These are phyloP conservation scores for Pestalotiopsis sp. DNA, from an alignment of 2,329 filamentous ascomycete genomes.

Conservation along the genomic window DNA sequence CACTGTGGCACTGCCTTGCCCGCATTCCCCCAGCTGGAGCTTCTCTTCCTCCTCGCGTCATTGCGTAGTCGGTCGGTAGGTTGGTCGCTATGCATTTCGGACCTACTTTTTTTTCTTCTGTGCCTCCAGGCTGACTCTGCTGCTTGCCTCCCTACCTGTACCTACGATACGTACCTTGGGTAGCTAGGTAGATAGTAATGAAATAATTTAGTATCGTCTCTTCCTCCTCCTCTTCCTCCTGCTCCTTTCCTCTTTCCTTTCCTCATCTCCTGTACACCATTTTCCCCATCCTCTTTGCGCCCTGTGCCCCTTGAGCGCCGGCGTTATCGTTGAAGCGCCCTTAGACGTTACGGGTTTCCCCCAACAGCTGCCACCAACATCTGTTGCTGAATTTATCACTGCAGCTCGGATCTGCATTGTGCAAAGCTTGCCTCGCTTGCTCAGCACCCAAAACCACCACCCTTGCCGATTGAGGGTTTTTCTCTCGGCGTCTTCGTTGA, in stretches of 20 bases:
- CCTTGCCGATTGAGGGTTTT: neutral
- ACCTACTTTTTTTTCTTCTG: conserved; percentile 7
- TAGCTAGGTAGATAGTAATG: neutral
- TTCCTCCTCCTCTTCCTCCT: neutral
- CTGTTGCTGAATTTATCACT: neutral
- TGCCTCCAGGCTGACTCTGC: neutral
- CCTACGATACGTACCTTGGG: neutral
- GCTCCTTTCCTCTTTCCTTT: neutral
- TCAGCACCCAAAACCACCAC: neutral
- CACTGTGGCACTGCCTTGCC: neutral
- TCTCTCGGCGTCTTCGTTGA: neutral
- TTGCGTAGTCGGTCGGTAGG: neutral
- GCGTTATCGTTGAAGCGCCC: neutral
- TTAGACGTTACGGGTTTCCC: neutral
- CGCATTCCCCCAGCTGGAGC: conserved; percentile 2
- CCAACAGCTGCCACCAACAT: neutral
- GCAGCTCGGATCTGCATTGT: neutral
- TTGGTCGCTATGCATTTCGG: neutral
- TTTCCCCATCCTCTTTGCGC: neutral
- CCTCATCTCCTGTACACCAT: neutral
- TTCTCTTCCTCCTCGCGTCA: neutral
- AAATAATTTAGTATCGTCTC: neutral
- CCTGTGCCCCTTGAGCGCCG: neutral
- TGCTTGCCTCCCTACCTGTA: neutral
- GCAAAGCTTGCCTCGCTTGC: neutral